Evolutionary conservation across 441 rosid genomes (phyloP).

Genomic region (Erodium texanum): DNA sequence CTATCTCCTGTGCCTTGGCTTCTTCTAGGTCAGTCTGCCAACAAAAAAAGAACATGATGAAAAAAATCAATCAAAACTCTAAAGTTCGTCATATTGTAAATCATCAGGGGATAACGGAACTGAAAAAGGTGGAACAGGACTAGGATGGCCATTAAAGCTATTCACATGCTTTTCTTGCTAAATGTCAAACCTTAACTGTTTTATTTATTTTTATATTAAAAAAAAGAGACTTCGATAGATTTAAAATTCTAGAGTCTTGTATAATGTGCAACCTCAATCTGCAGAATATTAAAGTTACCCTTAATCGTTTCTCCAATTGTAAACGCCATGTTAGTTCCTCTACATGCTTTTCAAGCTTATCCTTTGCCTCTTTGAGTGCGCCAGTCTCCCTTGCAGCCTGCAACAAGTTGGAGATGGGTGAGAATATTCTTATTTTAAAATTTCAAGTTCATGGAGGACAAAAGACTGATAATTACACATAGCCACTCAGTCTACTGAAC

Average conservation of each 20-base stretch:
- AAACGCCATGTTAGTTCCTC: slow-evolving; percentile 15
- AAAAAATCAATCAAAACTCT: background rate
- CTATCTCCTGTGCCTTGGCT: slow-evolving; percentile 23
- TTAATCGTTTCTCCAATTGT: slow-evolving; percentile 8
- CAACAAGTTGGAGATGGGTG: background rate
- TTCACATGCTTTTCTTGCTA: slow-evolving; percentile 5
- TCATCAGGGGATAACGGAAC: slow-evolving; percentile 6
- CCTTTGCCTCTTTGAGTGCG: slow-evolving; percentile 2
- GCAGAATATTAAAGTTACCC: slow-evolving; percentile 2
- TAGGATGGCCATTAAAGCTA: background rate
- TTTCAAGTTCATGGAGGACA: background rate
- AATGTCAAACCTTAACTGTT: slow-evolving; percentile 1
- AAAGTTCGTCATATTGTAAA: background rate
- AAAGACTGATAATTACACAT: background rate
- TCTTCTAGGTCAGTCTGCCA: slow-evolving; percentile 7
- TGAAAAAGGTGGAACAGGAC: background rate
- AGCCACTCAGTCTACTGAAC: background rate
- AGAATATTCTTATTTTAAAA: background rate
- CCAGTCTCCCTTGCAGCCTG: slow-evolving; percentile 13
- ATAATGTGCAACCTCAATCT: background rate
- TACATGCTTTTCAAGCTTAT: slow-evolving; percentile 11
- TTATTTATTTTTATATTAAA: background rate
- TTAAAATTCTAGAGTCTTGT: background rate
- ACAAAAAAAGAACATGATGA: background rate
- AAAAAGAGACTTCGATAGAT: background rate